Evolutionary conservation across 2,329 filamentous ascomycete species (phyloP).

Genomic region (Aspergillus oerlinghausenensis): DNA sequence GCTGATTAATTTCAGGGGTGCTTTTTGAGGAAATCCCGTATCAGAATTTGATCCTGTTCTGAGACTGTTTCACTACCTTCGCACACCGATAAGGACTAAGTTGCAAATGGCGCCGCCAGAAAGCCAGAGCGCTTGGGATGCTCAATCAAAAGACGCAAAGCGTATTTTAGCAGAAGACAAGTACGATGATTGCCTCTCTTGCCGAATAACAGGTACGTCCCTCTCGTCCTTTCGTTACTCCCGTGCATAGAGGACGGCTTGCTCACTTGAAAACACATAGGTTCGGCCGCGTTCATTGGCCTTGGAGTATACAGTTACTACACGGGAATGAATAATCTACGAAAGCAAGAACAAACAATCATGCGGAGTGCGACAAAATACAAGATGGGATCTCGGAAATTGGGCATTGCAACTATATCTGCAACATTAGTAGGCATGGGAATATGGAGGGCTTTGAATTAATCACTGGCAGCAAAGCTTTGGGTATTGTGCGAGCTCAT

Average conservation of each 20-base stretch:
- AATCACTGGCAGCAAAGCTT: constrained; percentile 16
- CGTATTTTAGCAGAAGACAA: constrained; percentile 45
- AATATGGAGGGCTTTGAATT: constrained; percentile 62
- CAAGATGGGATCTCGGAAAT: constrained; percentile 65
- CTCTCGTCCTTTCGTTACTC: not conserved
- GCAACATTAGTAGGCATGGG: constrained; percentile 65
- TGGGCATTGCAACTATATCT: constrained; percentile 65
- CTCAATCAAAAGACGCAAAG: constrained; percentile 57
- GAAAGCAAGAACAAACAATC: constrained; percentile 58
- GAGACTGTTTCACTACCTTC: not conserved
- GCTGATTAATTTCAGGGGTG: constrained; percentile 1
- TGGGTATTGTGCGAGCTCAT: not conserved
- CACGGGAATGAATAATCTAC: constrained; percentile 68
- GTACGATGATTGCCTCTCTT: constrained; percentile 63
- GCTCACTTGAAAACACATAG: constrained; percentile 40
- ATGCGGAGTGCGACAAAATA: constrained; percentile 65
- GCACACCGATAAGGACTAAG: not conserved
- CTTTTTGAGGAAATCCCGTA: constrained; percentile 3
- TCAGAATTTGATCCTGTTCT: not conserved
- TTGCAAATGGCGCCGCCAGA: constrained; percentile 42
- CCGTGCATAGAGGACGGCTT: not conserved
- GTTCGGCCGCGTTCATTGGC: constrained; percentile 69
- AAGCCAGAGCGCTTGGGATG: constrained; percentile 46
- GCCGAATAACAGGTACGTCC: constrained; percentile 64
- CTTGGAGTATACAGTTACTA: constrained; percentile 74